A percentile compares a stretch with the other conserved stretches of the same genome.
These are phyloP conservation scores for Neophaeococcomyces aloes DNA, from an alignment of 2,329 filamentous ascomycete genomes.

Conservation along the genomic window DNA sequence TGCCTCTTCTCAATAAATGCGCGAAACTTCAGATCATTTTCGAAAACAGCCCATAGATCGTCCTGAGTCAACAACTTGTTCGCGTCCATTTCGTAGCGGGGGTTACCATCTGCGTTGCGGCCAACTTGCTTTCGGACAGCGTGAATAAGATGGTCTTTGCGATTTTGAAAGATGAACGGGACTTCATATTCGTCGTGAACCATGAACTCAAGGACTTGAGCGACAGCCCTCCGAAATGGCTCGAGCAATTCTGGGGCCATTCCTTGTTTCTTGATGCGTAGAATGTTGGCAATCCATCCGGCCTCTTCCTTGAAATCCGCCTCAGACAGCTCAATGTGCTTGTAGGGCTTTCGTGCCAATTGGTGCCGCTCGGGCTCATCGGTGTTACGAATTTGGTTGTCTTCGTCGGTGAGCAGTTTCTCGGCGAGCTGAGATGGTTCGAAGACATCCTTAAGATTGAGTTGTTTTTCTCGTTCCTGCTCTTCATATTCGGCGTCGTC, in stretches of 20 bases:
- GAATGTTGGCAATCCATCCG: slow-evolving; percentile 78
- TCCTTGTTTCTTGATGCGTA: slow-evolving; percentile 72
- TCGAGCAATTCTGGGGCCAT: slow-evolving; percentile 60
- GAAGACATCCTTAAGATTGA: slow-evolving; percentile 95
- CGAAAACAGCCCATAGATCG: slow-evolving; percentile 89
- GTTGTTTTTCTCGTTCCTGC: slow-evolving; percentile 65
- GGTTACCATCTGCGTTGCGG: slow-evolving; percentile 56
- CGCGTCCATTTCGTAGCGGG: slow-evolving; percentile 60
- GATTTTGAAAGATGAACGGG: slow-evolving; percentile 94
- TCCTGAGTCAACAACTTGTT: slow-evolving; percentile 86
- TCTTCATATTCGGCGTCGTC: slow-evolving; percentile 71
- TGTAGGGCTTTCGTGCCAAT: slow-evolving; percentile 79
- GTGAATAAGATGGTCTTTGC: slow-evolving; percentile 94
- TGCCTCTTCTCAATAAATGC: slow-evolving; percentile 88
- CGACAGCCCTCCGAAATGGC: slow-evolving; percentile 78
- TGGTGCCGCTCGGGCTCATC: slow-evolving; percentile 95
- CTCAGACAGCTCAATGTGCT: slow-evolving; percentile 64
- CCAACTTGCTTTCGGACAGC: slow-evolving; percentile 59
- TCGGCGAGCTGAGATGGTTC: slow-evolving; percentile 91
- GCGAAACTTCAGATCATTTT: slow-evolving; percentile 89
- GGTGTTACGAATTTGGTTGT: slow-evolving; percentile 76
- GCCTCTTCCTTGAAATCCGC: slow-evolving; percentile 87
- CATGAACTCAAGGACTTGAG: slow-evolving; percentile 90
- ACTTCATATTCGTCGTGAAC: slow-evolving; percentile 91
- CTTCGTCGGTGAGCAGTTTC: slow-evolving; percentile 88